phyloP scores from a whole-genome alignment of 2,329 filamentous ascomycete species.

The Talaromyces albobiverticillius region DNA sequence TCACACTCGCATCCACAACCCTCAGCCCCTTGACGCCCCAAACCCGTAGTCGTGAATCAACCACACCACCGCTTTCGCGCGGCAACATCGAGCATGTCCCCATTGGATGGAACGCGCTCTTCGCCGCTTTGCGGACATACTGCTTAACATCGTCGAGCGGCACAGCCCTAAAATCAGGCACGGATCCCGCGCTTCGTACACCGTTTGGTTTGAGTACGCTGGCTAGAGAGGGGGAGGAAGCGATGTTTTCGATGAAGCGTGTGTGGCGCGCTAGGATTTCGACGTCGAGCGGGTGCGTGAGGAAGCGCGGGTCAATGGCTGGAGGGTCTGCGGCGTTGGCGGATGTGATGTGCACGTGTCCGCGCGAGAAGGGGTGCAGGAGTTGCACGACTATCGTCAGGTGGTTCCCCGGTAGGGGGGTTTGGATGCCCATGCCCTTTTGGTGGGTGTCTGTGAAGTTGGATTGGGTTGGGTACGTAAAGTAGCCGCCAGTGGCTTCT shows the following conservation, averaged over 20 bases:
- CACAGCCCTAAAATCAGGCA: constrained; percentile 10
- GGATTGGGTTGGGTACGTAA: neutral
- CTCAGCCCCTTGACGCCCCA: constrained; percentile 28
- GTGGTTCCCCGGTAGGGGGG: constrained; percentile 22
- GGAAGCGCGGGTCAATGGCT: constrained; percentile 42
- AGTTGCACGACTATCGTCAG: constrained; percentile 27
- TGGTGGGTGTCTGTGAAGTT: neutral
- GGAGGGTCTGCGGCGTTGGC: constrained; percentile 33
- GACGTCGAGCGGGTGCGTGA: constrained; percentile 44
- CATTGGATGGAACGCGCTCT: constrained; percentile 15
- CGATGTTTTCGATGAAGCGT: constrained; percentile 31
- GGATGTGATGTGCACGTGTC: constrained; percentile 39
- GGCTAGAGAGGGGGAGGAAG: constrained; percentile 27
- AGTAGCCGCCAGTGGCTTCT: neutral
- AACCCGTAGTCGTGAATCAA: constrained; percentile 33
- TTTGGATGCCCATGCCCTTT: constrained; percentile 15
- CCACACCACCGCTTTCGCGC: constrained; percentile 19
- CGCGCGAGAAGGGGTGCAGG: constrained; percentile 30
- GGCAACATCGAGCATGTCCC: constrained; percentile 16
- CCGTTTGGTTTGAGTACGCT: constrained; percentile 31
- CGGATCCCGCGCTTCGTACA: constrained; percentile 10
- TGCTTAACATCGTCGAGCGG: neutral
- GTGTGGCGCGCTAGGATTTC: constrained; percentile 37
- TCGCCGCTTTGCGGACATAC: neutral
- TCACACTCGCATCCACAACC: constrained; percentile 18